phyloP scores from a whole-genome alignment of 2,329 filamentous ascomycete species.

The Hymenoscyphus infarciens region DNA sequence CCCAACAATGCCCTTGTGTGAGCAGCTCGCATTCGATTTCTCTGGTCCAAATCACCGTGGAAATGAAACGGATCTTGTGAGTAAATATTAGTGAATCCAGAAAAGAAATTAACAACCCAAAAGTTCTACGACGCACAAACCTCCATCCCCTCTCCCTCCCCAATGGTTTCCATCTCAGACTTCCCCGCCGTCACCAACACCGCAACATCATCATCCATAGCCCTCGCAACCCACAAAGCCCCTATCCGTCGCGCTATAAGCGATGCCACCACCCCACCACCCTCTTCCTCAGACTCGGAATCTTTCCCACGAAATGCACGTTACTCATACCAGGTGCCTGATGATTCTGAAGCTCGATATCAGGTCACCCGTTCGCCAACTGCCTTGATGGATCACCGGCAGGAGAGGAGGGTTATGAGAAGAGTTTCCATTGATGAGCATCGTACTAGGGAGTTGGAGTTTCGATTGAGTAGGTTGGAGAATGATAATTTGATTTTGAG shows the following conservation, averaged over 20 bases:
- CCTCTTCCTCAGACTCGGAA: not conserved
- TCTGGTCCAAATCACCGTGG: not conserved
- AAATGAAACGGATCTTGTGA: not conserved
- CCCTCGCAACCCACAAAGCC: not conserved
- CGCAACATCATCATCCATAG: not conserved
- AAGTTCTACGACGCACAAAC: not conserved
- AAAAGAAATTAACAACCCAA: not conserved
- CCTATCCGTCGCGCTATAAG: not conserved
- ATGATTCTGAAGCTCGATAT: not conserved
- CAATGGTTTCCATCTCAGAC: not conserved
- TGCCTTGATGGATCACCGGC: not conserved
- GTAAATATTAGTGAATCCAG: not conserved
- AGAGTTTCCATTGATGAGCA: conserved; percentile 2
- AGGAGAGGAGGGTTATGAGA: not conserved
- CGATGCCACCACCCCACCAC: not conserved
- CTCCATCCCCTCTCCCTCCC: not conserved
- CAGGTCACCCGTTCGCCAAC: not conserved
- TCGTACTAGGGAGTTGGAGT: conserved; percentile 25
- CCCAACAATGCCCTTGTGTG: conserved; percentile 5
- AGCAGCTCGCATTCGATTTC: not conserved
- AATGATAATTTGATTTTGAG: conserved; percentile 27
- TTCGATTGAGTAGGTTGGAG: conserved; percentile 25
- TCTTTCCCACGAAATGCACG: not conserved
- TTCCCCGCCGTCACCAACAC: not conserved
- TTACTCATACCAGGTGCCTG: not conserved